Percentiles rank a stretch among this genome's conserved stretches.
phyloP scores from a whole-genome alignment of 163 green algal species.

The Scenedesmus sp. region DNA sequence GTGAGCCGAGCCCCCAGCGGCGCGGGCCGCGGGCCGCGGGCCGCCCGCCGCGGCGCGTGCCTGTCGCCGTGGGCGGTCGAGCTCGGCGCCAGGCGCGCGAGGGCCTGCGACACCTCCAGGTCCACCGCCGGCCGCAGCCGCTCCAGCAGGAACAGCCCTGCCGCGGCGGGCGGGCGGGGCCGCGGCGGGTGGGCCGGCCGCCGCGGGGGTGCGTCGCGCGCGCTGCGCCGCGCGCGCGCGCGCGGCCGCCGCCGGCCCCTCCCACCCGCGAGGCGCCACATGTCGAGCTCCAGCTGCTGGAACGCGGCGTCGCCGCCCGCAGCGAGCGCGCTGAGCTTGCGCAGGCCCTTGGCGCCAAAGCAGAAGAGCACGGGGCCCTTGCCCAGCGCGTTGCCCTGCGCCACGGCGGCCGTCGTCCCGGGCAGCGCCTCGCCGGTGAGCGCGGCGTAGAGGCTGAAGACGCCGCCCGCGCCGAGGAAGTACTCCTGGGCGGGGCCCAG shows the following conservation, averaged over 20 bases:
- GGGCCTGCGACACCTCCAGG: conserved; percentile 28
- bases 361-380: conserved; percentile 83
- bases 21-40: neutral
- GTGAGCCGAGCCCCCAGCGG: neutral
- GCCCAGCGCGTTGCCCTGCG: conserved; percentile 79
- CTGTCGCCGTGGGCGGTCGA: too few relatives aligned
- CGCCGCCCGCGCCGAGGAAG: conserved; percentile 62
- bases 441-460: conserved; percentile 44
- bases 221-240: neutral
- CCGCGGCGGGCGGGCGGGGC: neutral
- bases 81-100: conserved; percentile 28
- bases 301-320: conserved; percentile 19
- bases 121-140: conserved; percentile 34
- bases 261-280: conserved; percentile 43
- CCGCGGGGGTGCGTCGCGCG: neutral
- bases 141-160: conserved; percentile 47
- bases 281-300: conserved; percentile 47
- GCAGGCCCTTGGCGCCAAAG: conserved; percentile 32
- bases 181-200: neutral
- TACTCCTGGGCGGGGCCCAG: conserved; percentile 56
- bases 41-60: neutral
- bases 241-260: too few relatives aligned
- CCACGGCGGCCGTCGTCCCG: neutral
- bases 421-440: conserved; percentile 42
- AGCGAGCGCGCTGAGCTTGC: neutral